Conservation (phyloP, 2,329 filamentous ascomycete species). For the Trichophyton verrucosum region DNA sequence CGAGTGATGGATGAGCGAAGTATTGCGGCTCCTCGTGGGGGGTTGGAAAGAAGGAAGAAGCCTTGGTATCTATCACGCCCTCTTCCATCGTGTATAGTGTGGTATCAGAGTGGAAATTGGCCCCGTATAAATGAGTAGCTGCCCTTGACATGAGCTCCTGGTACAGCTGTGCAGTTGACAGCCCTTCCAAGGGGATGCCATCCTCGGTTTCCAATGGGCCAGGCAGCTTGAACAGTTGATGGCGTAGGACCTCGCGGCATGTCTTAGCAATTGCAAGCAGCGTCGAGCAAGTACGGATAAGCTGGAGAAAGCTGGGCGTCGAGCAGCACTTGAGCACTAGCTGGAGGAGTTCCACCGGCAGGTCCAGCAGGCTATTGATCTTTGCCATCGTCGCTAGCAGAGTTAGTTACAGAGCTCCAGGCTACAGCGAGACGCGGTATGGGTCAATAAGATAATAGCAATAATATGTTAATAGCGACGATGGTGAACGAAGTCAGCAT, state of each 20-base stretch:
- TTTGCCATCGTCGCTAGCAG: not conserved
- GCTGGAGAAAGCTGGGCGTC: conserved; percentile 28
- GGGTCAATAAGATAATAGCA: too few relatives aligned
- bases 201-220: not conserved
- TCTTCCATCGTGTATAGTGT: conserved; percentile 19
- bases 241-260: conserved; percentile 25
- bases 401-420: too few relatives aligned
- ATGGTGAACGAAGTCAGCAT: too few relatives aligned
- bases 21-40: not conserved
- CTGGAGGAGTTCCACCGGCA: conserved; percentile 34
- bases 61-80: conserved; percentile 21
- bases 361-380: not conserved
- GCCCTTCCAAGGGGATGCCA: conserved; percentile 11
- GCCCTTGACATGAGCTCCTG: conserved; percentile 22
- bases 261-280: conserved; percentile 25
- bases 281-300: conserved; percentile 25
- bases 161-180: conserved; percentile 20
- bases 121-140: conserved; percentile 25
- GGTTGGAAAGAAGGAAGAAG: conserved; percentile 20
- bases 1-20: not conserved
- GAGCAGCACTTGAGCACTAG: conserved; percentile 25
- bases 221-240: conserved; percentile 27
- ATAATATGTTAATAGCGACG: too few relatives aligned
- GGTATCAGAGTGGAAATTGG: conserved; percentile 23
- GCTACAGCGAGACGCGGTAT: too few relatives aligned